Evolutionary conservation across 2,329 filamentous ascomycete species (phyloP), one percentile per base, ranked within the genome.

Genomic region (Neofusicoccum kwambonambiense): DNA sequence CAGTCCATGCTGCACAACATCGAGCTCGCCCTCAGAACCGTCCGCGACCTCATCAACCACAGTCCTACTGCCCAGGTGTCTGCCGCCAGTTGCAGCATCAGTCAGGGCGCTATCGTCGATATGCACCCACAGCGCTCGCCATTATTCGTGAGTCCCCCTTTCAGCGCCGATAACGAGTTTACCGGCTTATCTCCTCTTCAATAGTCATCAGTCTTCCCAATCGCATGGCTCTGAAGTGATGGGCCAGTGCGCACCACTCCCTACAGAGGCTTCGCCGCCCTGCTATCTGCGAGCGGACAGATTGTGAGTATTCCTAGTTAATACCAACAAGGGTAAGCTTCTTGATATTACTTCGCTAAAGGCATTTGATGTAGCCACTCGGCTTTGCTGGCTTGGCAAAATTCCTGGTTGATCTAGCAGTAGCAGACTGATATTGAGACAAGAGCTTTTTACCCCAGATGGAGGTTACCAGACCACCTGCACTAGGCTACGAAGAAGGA

Each of bases 201-300:
- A 45, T 41, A 42, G 34, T 49, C 49, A 45, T 27, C 50, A 41
- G 35, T 50, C 42, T 42, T 37, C 3, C 35, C 56, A 62, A 49
- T 12, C 64, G 45, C n/a, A 47, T 27, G 9, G 17, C 42, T 9
- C 62, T 44, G n/a, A 64, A 57, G 51, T 51, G 62, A 13, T 64
- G 62, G 51, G 62, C 51, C 17, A 64, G 62, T 35, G 51, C 62
- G 22, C 62, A 51, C 47, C 56, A 54, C 34, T 60, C 47, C 9
- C 22, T 41, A 7, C 42, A 50, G 27, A 64, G 51, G 61, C 41
- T 61, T 31, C 70, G 75, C 11, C 69, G 74, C 17, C 72, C 73
- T 1, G 71, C 73, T 7, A 66, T 72, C 5, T 73, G 22, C 3
- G 22, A 22, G 22, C 22, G 22, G 22, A 22, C 3, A 22, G 22